Evolutionary conservation across 495 filamentous ascomycete species (phyloP), one percentile per base, ranked within the genome.

Genomic region (Penicilliopsis zonata): DNA sequence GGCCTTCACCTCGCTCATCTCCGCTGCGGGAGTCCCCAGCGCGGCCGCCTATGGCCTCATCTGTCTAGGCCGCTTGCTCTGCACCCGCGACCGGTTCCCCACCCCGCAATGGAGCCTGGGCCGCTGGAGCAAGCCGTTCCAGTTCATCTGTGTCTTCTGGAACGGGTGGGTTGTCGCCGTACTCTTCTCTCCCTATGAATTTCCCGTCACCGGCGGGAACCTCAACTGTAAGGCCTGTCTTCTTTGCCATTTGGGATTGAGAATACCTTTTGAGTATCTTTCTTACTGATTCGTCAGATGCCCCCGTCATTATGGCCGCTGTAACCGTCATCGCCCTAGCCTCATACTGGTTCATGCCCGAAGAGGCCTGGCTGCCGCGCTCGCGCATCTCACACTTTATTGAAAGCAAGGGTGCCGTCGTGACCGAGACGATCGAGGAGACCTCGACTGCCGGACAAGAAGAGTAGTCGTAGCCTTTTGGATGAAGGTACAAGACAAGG

Each of bases 21-120:
- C 65, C 16, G 53, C 68, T 13, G 62, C 62, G 20, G 62, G 62
- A 34, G 62, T 66, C 15, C 62, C 62, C 25, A 69, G 65, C 25
- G 67, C 67, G 13, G 67, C 68, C 1, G 65, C 67, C 3, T 72
- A 72, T 38, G 67, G 65, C 2, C 52, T 72, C 5, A 68, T 72
- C 41, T 69, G 65, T 31, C 59, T 72, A 1, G 68, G 60, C 3
- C 60, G 68, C 10, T 48, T 63, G 7, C 41, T 69, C 28, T 59
- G 65, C 26, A 72, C 68, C 1, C 60, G 56, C 0, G 50, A 58
- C 1, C 53, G 51, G 7, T 66, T 66, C 38, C 62, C 62, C 14
- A 66, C 53, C 37, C 62, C 62, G 5, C 30, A 49, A 17, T 66
- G 62, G 62, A 66, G 56, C 34, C 42, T 66, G 5, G 62, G 62